Evolutionary conservation across 148 eudicot species (phyloP), one percentile per base, ranked within the genome.

Genomic region (Arbutus unedo): DNA sequence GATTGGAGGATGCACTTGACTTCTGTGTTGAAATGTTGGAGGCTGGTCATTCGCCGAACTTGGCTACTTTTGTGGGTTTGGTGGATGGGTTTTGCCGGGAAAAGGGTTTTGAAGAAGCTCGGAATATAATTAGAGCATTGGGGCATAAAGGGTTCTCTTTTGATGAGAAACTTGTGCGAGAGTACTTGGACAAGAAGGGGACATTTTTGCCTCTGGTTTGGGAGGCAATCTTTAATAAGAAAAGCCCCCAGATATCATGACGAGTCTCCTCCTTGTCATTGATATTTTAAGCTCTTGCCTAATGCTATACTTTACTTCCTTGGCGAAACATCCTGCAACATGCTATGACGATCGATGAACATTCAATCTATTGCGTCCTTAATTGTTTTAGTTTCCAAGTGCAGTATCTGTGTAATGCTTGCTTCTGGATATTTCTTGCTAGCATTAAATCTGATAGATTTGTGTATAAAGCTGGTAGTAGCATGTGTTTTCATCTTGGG

Each of bases 161-260:
- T 60, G 94, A 96, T 68, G 98, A 93, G 78, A 96, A 96, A 84
- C 87, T 88, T 55, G 84, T 94, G 43, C 87, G 91, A 83, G 91
- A 91, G 74, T 88, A 91, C 85, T 83, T 93, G 85, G 91, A 90
- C 59, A 96, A 92, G 91, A 90, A 87, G 66, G 98, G 96, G 41
- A 91, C 96, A 41, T 88, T 89, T 55, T 84, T 83, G 62, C 88
- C 94, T 21, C 43, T 88, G 88, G 96, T 96, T 15, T 91, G 97
- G 97, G 98, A 96, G 86, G 99, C 97, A 8, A 89, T 96, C 68
- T 84, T 96, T 43, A 97, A 93, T 66, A 93, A 89, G 85, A 90
- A 88, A 83, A 77, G 85, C 56, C 71, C 85, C 0, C 76, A 83
- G 23, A 83, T 45, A 68, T 81, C 82, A 79, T 72, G 86, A 8